These are phyloP conservation scores for Phanerodontia chrysosporium DNA, from an alignment of 768 basidiomycete genomes.

Conservation along the genomic window DNA sequence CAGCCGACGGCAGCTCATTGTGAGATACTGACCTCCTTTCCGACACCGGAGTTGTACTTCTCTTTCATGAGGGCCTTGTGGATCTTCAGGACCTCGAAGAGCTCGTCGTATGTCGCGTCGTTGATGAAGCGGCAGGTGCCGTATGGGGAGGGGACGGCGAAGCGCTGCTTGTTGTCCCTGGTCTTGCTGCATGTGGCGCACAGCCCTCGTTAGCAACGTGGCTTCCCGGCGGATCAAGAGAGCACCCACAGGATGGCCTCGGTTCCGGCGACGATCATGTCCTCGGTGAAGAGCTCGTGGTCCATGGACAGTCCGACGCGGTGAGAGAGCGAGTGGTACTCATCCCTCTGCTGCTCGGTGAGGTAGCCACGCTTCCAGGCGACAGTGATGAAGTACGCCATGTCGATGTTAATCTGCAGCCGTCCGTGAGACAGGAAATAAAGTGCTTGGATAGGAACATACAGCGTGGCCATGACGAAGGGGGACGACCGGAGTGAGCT, in stretches of 20 bases:
- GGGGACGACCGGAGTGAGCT: constrained; percentile 12
- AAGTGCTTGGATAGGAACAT: background rate
- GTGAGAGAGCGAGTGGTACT: constrained; percentile 14
- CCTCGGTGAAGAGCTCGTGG: constrained; percentile 16
- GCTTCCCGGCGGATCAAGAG: background rate
- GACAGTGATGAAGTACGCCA: constrained; percentile 14
- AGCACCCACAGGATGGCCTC: constrained; percentile 13
- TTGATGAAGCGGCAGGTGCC: constrained; percentile 16
- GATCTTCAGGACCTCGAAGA: constrained; percentile 9
- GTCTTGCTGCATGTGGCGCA: constrained; percentile 10
- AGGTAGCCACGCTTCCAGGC: constrained; percentile 12
- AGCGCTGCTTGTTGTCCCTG: constrained; percentile 17
- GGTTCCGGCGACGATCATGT: constrained; percentile 11
- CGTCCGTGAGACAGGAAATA: background rate
- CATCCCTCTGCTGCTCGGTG: constrained; percentile 12
- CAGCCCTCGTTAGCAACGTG: background rate
- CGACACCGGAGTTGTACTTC: constrained; percentile 12
- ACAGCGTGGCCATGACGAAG: constrained; percentile 16
- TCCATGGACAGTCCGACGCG: constrained; percentile 16
- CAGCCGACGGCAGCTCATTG: too few relatives aligned
- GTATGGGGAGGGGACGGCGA: constrained; percentile 13
- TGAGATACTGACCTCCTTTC: constrained; percentile 11
- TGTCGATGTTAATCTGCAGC: constrained; percentile 15
- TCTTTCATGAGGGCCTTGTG: constrained; percentile 16
- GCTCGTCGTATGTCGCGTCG: constrained; percentile 13